Percentiles rank a stretch among this genome's conserved stretches.
Conservation (phyloP, 2,329 filamentous ascomycete species). For the Pseudogymnoascus sp. region DNA sequence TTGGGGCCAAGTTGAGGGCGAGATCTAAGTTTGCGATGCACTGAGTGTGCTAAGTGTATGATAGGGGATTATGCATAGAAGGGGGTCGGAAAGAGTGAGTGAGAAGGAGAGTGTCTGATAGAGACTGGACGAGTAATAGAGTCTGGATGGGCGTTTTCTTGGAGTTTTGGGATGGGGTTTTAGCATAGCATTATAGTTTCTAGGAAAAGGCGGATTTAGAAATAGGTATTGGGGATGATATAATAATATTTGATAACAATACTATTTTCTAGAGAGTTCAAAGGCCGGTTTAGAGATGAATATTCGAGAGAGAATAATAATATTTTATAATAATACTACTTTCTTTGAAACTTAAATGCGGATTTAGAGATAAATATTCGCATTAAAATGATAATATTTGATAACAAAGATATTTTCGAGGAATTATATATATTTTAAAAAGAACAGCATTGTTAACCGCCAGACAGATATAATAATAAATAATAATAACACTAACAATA, state of each 20-base stretch:
- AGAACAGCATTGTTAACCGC: too few relatives aligned
- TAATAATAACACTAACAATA: not conserved
- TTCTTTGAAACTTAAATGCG: too few relatives aligned
- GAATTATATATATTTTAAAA: too few relatives aligned
- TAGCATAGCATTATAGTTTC: not conserved
- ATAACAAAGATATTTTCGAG: too few relatives aligned
- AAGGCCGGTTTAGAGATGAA: too few relatives aligned
- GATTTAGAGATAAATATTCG: too few relatives aligned
- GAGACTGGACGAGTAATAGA: not conserved
- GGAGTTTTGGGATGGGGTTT: not conserved
- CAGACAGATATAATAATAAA: not conserved
- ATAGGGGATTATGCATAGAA: not conserved
- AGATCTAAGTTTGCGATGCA: slow-evolving; percentile 23
- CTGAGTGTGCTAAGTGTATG: not conserved
- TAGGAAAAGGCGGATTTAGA: not conserved
- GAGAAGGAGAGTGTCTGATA: not conserved
- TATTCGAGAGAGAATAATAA: too few relatives aligned
- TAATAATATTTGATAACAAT: not conserved
- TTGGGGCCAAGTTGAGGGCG: slow-evolving; percentile 21
- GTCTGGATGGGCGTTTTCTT: not conserved
- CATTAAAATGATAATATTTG: too few relatives aligned
- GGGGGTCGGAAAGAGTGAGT: too few relatives aligned
- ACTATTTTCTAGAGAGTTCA: too few relatives aligned
- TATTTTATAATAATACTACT: too few relatives aligned
- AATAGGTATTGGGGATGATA: not conserved